Conservation (phyloP, 1,284 basidiomycete genomes). For the Leccinum fuscescens region DNA sequence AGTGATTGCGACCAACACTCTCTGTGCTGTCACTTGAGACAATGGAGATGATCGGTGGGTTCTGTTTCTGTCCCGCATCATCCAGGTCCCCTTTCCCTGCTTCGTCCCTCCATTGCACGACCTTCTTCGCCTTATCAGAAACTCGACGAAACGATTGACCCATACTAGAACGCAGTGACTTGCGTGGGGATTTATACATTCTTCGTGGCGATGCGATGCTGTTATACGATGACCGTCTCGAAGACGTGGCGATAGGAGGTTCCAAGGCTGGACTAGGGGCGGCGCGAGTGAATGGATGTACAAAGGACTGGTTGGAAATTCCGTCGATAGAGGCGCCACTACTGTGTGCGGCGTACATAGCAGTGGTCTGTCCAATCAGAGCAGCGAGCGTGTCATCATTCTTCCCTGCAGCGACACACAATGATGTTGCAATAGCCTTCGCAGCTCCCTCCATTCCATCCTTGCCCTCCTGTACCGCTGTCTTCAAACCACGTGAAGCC, state of each 20-base stretch:
- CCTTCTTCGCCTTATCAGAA: constrained; percentile 73
- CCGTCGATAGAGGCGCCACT: constrained; percentile 37
- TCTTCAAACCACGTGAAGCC: constrained; percentile 55
- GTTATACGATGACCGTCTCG: constrained; percentile 51
- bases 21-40: constrained; percentile 32
- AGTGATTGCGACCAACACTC: constrained; percentile 32
- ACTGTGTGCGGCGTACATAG: constrained; percentile 46
- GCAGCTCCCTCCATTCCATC: constrained; percentile 41
- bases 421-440: constrained; percentile 47
- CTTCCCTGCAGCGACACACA: constrained; percentile 58
- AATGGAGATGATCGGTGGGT: constrained; percentile 44
- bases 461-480: constrained; percentile 42
- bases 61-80: constrained; percentile 55
- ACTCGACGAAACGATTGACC: constrained; percentile 59
- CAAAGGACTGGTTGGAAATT: constrained; percentile 42
- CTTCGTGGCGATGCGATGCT: constrained; percentile 44
- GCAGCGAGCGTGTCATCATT: constrained; percentile 67
- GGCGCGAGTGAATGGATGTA: constrained; percentile 36
- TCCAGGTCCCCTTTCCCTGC: constrained; percentile 81
- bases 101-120: constrained; percentile 88
- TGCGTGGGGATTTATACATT: constrained; percentile 59
- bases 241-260: constrained; percentile 37
- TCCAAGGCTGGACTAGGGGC: constrained; percentile 51
- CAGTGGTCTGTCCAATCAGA: constrained; percentile 63
- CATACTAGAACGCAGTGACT: constrained; percentile 65